These are phyloP conservation scores for Botrytis deweyae DNA, from an alignment of 2,329 filamentous ascomycete species.

Conservation along the genomic window DNA sequence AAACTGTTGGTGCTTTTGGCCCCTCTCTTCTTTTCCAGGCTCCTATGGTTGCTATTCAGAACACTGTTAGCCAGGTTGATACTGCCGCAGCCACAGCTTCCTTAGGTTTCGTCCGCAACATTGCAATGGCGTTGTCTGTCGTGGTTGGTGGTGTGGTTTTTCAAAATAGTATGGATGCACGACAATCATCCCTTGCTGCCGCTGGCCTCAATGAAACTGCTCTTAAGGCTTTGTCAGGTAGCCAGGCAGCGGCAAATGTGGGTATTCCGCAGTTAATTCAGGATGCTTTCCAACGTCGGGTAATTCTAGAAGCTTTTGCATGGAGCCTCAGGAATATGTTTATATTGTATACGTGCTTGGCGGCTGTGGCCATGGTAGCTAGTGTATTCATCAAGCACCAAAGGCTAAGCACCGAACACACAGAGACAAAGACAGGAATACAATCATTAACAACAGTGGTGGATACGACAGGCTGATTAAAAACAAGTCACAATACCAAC, in stretches of 20 bases:
- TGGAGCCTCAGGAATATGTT: conserved; percentile 33
- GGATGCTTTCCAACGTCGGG: conserved; percentile 24
- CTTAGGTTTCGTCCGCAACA: conserved; percentile 47
- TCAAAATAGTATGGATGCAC: conserved; percentile 44
- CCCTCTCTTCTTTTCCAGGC: conserved; percentile 53
- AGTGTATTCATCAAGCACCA: conserved; percentile 46
- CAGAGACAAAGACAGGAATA: conserved; percentile 51
- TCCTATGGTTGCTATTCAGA: conserved; percentile 56
- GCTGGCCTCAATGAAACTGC: conserved; percentile 29
- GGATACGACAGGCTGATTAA: background rate
- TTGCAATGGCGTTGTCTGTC: conserved; percentile 46
- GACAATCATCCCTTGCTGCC: conserved; percentile 22
- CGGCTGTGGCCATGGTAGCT: conserved; percentile 40
- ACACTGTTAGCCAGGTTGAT: conserved; percentile 43
- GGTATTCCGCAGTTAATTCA: conserved; percentile 43
- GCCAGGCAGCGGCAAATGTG: conserved; percentile 31
- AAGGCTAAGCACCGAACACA: conserved; percentile 48
- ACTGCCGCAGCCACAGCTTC: conserved; percentile 53
- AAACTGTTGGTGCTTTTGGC: conserved; percentile 52
- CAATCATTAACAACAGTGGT: background rate
- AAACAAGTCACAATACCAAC: background rate
- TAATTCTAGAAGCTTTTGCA: conserved; percentile 27
- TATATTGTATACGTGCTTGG: conserved; percentile 31
- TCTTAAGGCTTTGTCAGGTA: conserved; percentile 39
- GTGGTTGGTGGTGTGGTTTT: conserved; percentile 50